Percentiles rank a stretch among this genome's conserved stretches.
Conservation (phyloP, 192 early-diverging fungal genomes). For the Ambispora gerdemannii region DNA sequence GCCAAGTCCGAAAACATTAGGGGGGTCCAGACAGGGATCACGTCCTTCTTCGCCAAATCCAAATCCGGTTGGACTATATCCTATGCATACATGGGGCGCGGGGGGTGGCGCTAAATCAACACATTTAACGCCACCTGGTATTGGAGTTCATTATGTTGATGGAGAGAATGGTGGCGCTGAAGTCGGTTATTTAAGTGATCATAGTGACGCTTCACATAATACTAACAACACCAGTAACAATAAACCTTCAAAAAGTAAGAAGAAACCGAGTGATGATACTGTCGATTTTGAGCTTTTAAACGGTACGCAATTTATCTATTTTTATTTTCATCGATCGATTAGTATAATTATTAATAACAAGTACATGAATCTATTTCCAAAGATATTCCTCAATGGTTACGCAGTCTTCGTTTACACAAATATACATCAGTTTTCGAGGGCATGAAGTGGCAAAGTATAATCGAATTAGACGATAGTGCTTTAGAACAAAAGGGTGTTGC, state of each 20-base stretch:
- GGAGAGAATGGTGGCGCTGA: slow-evolving; percentile 28
- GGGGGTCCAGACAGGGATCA: slow-evolving; percentile 17
- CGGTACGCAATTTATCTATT: slow-evolving; percentile 43
- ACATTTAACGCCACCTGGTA: slow-evolving; percentile 28
- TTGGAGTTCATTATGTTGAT: slow-evolving; percentile 34
- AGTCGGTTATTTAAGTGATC: slow-evolving; percentile 35
- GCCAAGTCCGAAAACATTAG: slow-evolving; percentile 31
- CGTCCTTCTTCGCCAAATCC: slow-evolving; percentile 33
- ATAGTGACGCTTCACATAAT: slow-evolving; percentile 36
- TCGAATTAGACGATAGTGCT: slow-evolving; percentile 78
- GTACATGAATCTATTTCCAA: too few species aligned
- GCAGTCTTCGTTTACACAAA: slow-evolving; percentile 92
- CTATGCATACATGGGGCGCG: slow-evolving; percentile 31
- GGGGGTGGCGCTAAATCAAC: slow-evolving; percentile 34
- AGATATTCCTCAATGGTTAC: slow-evolving; percentile 93
- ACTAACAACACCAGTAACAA: slow-evolving; percentile 37
- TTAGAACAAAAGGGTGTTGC: slow-evolving; percentile 81
- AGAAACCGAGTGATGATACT: slow-evolving; percentile 71
- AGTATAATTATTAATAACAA: too few species aligned
- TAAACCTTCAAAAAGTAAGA: slow-evolving; percentile 48
- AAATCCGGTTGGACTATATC: slow-evolving; percentile 39
- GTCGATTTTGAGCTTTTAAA: slow-evolving; percentile 72
- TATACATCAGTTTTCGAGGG: slow-evolving; percentile 86
- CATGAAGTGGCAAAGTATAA: slow-evolving; percentile 85
- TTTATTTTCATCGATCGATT: too few species aligned